Evolutionary conservation across 495 filamentous ascomycete species (phyloP), one percentile per base, ranked within the genome.

Genomic region (Monascus purpureus): DNA sequence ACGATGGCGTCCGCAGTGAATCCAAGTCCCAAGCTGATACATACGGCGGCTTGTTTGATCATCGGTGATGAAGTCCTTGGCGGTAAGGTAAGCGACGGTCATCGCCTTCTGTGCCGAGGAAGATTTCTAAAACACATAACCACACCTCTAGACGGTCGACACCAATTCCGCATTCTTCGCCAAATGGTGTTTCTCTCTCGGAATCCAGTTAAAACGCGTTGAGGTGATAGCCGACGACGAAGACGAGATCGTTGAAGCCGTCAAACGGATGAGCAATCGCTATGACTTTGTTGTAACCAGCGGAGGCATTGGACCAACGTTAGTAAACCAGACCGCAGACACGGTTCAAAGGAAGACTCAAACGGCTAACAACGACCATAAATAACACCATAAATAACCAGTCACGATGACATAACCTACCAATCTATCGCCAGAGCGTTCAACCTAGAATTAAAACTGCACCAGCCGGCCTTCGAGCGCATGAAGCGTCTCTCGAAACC

Each of bases 331-430:
- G 6, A 28, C 35, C 18, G 22, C 14, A 18, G n/a, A 7, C 17
- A 18, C 7, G 23, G 25, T 16, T 33, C 19, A 24, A 24, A 24
- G 22, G 11, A 24, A 24, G n/a, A n/a, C n/a, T n/a, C n/a, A n/a
- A n/a, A n/a, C n/a, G n/a, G n/a, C n/a, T n/a, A n/a, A n/a, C n/a
- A n/a, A n/a, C n/a, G n/a, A n/a, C n/a, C n/a, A n/a, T n/a, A n/a
- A n/a, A n/a, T n/a, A n/a, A n/a, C n/a, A n/a, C n/a, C n/a, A n/a
- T n/a, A n/a, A n/a, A 24, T 11, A 27, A 37, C 39, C 43, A 90
- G 80, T 33, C 90, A 96, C 59, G 90, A 97, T 47, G 90, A 97
- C 47, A 96, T 97, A 40, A 96, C 90, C 23, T 97, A 97, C 65
- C 59, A 75, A 45, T 87, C 87, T 14, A 87, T 97, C 45, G 90